Base-by-base conservation (phyloP, 208 protist species). In the Baffinella frigidus region DNA sequence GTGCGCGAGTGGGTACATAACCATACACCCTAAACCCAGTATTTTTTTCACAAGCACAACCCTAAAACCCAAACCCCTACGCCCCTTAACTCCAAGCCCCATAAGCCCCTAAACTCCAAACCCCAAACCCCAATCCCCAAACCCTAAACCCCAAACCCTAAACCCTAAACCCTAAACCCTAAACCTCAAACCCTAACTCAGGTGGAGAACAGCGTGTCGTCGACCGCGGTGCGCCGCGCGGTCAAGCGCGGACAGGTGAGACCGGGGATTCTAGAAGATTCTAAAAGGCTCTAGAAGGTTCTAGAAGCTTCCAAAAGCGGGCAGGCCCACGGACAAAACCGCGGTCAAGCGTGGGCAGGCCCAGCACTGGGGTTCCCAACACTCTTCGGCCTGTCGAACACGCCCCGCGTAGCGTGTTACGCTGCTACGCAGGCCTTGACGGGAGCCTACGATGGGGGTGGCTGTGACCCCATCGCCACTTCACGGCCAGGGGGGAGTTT, bases 121-220 rank as follows among this genome's bases (percentile, higher is more conserved):
- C n/a, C n/a, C n/a, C n/a, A 56, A 56, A 56, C 48, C 48, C 17
- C 48, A 56, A 56, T 24, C 48, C 48, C 17, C 48, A 56, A 56
- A 56, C 48, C 48, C 48, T 17, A 56, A 56, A 56, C 48, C 17
- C 48, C 17, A 56, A 56, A 56, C 48, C 48, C 48, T 56, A 56
- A 56, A 56, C 7, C 48, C 48, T 17, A 56, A 56, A 56, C 48
- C 48, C 48, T 56, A 56, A 56, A 56, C 48, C 11, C 7, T 17
- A 56, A 7, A 56, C 11, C 48, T 24, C 11, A 56, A 24, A 56
- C 48, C 11, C 48, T 24, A n/a, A n/a, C n/a, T 17, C 48, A 56
- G 4, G 77, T 87, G 0, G 77, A 87, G 77, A 87, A 87, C 44
- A 71, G 61, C 24, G 77, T 87, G n/a, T 44, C 33, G 39, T 80